Base-by-base conservation (phyloP, 345 rosid species). In the Euphorbia peplus region DNA sequence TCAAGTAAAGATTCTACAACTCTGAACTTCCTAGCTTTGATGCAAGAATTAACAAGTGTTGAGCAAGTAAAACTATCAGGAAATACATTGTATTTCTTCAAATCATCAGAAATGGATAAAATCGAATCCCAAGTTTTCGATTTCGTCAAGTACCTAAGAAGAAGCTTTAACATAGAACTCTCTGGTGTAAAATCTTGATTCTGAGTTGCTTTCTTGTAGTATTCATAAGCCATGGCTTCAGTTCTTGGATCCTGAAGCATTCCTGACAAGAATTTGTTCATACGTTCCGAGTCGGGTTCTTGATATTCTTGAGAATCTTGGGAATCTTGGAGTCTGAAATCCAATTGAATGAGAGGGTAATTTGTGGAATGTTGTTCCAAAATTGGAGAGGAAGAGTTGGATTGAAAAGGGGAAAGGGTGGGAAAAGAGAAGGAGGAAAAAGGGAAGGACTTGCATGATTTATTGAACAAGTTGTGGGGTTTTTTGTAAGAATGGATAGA, bases 41-140 rank as follows among this genome's bases (percentile, higher is more conserved):
- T 60, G 59, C 96, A 81, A 70, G 73, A 67, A 51, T 78, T 67
- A 73, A 92, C 79, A 51, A 92, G 73, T 59, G 64, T 80, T 10
- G 88, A 83, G 80, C 88, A 88, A 46, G 89, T 87, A 48, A 67
- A 41, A 26, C 68, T 50, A 79, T 87, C 85, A 10, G 96, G 98
- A 54, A 88, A 83, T 21, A 78, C 90, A 70, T 75, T 58, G 62
- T 80, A 75, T 21, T 60, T 75, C 69, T 69, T 79, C 71, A 87
- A 86, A 80, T 90, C 93, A 66, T 79, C 61, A 24, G 82, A 80
- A 22, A 92, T 81, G 0, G 72, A 75, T 64, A 80, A 55, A 61
- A 90, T 72, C 64, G 63, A 79, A 69, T 75, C 89, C 98, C 95
- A 92, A 29, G 76, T 87, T 79, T 80, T 83, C 50, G 82, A 75